Percentiles rank a stretch among this genome's conserved stretches.
These are phyloP conservation scores for Hirsutella rhossiliensis DNA, from an alignment of 2,329 filamentous ascomycete genomes.

Conservation along the genomic window DNA sequence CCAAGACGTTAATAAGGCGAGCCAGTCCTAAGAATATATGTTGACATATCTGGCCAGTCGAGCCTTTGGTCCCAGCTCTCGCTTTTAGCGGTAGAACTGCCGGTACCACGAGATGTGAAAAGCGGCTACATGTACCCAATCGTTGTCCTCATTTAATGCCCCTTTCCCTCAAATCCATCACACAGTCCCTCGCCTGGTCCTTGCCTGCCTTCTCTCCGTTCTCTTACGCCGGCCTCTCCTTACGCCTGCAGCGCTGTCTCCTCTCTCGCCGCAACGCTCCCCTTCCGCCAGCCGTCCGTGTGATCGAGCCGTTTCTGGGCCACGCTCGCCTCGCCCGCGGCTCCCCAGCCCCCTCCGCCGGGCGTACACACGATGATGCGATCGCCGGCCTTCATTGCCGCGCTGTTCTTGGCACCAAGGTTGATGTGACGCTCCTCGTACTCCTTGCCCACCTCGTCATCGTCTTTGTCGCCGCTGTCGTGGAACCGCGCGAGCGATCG, in stretches of 20 bases:
- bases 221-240: too few relatives aligned
- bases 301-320: constrained; percentile 40
- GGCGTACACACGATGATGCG: constrained; percentile 49
- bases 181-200: too few relatives aligned
- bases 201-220: too few relatives aligned
- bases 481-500: constrained; percentile 27
- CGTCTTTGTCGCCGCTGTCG: constrained; percentile 14
- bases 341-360: constrained; percentile 50
- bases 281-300: constrained; percentile 39
- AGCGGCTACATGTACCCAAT: too few relatives aligned
- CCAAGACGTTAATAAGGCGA: too few relatives aligned
- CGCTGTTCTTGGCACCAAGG: constrained; percentile 43
- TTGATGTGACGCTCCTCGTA: constrained; percentile 31
- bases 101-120: too few relatives aligned
- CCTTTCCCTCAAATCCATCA: too few relatives aligned
- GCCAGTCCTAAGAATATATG: too few relatives aligned
- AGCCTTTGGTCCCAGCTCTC: too few relatives aligned
- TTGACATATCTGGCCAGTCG: too few relatives aligned
- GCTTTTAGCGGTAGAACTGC: too few relatives aligned
- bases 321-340: constrained; percentile 42
- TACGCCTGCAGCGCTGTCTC: constrained; percentile 46
- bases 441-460: constrained; percentile 34
- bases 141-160: too few relatives aligned
- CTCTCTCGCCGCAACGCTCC: constrained; percentile 43
- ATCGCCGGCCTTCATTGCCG: constrained; percentile 45